Conservation (phyloP, 305 asterid species). For the Fraxinus dipetala region DNA sequence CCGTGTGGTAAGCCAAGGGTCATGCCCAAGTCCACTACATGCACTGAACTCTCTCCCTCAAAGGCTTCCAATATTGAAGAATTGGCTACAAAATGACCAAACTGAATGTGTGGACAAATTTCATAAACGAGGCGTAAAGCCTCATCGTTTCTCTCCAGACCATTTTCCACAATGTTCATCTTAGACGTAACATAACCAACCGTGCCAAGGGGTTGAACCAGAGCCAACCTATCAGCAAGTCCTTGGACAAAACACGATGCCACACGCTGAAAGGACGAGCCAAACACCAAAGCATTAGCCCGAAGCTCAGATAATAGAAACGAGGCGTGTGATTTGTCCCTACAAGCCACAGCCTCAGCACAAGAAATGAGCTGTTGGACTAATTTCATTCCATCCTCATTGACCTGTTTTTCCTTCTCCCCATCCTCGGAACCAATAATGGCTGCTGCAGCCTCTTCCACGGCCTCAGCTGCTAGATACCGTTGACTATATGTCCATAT, state of each 20-base stretch:
- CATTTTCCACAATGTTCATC: conserved; percentile 39
- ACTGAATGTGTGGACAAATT: conserved; percentile 63
- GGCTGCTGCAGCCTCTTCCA: conserved; percentile 41
- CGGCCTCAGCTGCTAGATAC: conserved; percentile 59
- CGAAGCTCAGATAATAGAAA: conserved; percentile 58
- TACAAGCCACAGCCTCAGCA: conserved; percentile 86
- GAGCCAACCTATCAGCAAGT: conserved; percentile 59
- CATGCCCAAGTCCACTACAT: conserved; percentile 87
- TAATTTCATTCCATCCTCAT: conserved; percentile 53
- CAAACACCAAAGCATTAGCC: conserved; percentile 65
- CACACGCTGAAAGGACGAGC: conserved; percentile 87
- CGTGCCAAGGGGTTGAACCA: conserved; percentile 73
- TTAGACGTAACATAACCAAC: conserved; percentile 49
- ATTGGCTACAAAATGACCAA: conserved; percentile 77
- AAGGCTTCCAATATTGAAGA: conserved; percentile 82
- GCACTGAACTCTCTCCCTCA: conserved; percentile 93
- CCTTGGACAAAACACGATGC: conserved; percentile 87
- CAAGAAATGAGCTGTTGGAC: conserved; percentile 77
- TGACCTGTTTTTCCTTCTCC: conserved; percentile 24
- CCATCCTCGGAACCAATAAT: background rate
- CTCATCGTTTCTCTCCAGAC: conserved; percentile 57
- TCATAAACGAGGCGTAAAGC: conserved; percentile 68
- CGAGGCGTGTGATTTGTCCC: conserved; percentile 72
- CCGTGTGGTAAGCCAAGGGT: conserved; percentile 70
- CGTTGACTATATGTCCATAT: conserved; percentile 55